These are phyloP conservation scores for Arthrobotrys iridis DNA, from an alignment of 2,329 filamentous ascomycete species.

Conservation along the genomic window DNA sequence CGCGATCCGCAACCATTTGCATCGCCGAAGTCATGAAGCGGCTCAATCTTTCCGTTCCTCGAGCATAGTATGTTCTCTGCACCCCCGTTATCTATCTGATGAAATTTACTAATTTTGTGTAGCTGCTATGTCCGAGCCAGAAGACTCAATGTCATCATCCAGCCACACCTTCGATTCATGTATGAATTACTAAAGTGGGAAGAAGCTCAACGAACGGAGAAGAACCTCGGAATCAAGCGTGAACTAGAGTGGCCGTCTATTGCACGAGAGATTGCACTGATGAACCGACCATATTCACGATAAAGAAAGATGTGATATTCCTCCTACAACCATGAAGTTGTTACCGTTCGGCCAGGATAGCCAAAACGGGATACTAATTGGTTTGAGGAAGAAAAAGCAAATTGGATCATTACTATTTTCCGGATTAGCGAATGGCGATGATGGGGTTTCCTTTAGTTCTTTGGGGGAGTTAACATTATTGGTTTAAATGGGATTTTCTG, in stretches of 20 bases:
- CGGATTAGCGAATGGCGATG: conserved; percentile 12
- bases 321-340: neutral
- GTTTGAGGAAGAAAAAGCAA: conserved; percentile 22
- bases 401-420: conserved; percentile 4
- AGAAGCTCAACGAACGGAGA: conserved; percentile 72
- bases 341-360: conserved; percentile 9
- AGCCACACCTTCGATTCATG: conserved; percentile 92
- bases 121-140: conserved; percentile 91
- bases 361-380: neutral
- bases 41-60: conserved; percentile 81
- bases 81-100: neutral
- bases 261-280: conserved; percentile 86
- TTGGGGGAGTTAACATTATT: conserved; percentile 5
- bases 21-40: conserved; percentile 98
- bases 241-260: conserved; percentile 94
- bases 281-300: conserved; percentile 93
- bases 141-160: conserved; percentile 95
- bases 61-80: conserved; percentile 74
- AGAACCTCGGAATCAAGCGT: conserved; percentile 69
- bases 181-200: conserved; percentile 98
- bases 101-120: conserved; percentile 24
- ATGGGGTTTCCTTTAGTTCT: neutral
- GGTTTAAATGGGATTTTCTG: conserved; percentile 1
- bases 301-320: conserved; percentile 60
- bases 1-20: conserved; percentile 93